Base-by-base conservation (phyloP, 805 yeast genomes). In the Wickerhamiella azyma region DNA sequence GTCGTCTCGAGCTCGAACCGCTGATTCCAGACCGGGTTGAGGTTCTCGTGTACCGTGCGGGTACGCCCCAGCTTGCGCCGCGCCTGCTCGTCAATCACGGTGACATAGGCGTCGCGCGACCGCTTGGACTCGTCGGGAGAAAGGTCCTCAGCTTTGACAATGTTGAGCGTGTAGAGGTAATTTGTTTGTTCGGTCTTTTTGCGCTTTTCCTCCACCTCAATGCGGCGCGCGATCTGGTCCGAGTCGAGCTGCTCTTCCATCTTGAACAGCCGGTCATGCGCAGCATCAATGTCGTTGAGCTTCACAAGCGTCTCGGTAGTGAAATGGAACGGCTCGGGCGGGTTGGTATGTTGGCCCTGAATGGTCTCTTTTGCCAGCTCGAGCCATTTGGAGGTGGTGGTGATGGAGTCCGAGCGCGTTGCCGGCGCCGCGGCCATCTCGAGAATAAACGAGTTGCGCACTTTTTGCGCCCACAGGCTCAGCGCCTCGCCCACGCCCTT, bases 21-120 rank as follows among this genome's bases (percentile, higher is more conserved):
- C 64, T 88, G 95, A 55, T 84, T 83, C 94, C 94, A 89, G 13
- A 72, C 74, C 0, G 96, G 96, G 54, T 77, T 76, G 29, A 72
- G 64, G 4, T 78, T 74, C 45, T 74, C 74, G 26, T 69, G 66
- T 3, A 82, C 66, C 0, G 79, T 72, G 53, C 83, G 68, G 0
- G 97, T 88, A 50, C 75, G 77, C 2, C 81, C 88, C 29, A 83
- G 65, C 26, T 76, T 76, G 43, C 65, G 68, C 33, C 74, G 67
- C 2, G 69, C 68, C 33, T 61, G 62, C 5, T 79, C 71, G 54
- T 81, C 85, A 5, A 74, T 67, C 13, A 85, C 56, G 0, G 84
- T 74, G 1, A 81, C 78, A 52, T 77, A 77, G 0, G 85, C 72
- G 51, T 74, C 76, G 6, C 75, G 63, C 4, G 65, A 50, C 0